These are phyloP conservation scores for Pythium biforme DNA, from an alignment of 352 stramenopile species.

Conservation along the genomic window DNA sequence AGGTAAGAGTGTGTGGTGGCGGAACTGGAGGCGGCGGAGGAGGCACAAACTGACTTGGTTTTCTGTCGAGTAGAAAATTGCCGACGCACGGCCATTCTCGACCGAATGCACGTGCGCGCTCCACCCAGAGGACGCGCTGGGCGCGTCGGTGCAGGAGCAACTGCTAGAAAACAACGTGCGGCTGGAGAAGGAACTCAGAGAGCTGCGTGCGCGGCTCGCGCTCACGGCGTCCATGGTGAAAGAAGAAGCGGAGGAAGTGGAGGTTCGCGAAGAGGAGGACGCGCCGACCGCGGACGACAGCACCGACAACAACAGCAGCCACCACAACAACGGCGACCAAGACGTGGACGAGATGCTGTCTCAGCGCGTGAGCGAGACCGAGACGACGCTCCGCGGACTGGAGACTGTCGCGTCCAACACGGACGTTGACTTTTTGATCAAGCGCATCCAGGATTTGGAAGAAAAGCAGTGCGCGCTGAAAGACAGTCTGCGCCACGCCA, in stretches of 20 bases:
- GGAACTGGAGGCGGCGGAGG: too few species aligned
- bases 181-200: slow-evolving; percentile 19
- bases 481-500: slow-evolving; percentile 27
- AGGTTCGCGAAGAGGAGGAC: slow-evolving; percentile 2
- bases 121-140: slow-evolving; percentile 12
- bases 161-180: slow-evolving; percentile 24
- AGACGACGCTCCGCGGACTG: not conserved
- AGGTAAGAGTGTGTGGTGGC: slow-evolving; percentile 8
- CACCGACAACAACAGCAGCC: slow-evolving; percentile 21
- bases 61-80: too few species aligned
- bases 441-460: slow-evolving; percentile 22
- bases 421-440: slow-evolving; percentile 15
- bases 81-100: slow-evolving; percentile 24
- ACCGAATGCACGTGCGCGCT: too few species aligned
- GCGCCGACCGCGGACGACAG: slow-evolving; percentile 3
- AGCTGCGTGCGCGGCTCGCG: slow-evolving; percentile 4
- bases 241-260: not conserved
- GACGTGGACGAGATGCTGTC: not conserved
- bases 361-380: not conserved
- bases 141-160: slow-evolving; percentile 21
- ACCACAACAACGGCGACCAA: slow-evolving; percentile 1
- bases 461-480: slow-evolving; percentile 23
- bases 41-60: too few species aligned
- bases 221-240: not conserved
- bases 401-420: not conserved